Evolutionary conservation across 2,329 filamentous ascomycete species (phyloP), one percentile per base, ranked within the genome.

Genomic region (Beauveria medogensis): DNA sequence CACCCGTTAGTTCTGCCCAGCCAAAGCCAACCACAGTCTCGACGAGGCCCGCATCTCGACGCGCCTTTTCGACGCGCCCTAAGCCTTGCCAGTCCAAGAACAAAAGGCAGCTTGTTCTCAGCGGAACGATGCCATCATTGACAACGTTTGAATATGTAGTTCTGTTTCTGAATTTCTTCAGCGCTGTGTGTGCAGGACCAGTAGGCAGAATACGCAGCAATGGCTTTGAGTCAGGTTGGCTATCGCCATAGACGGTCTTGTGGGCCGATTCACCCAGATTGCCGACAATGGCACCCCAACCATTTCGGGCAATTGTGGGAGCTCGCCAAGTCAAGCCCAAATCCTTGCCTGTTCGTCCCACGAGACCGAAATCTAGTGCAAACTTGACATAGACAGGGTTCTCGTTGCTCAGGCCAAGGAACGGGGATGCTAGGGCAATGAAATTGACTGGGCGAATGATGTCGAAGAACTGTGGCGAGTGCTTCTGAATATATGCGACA

Each of bases 321-420:
- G 93, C 88, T 68, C 91, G 85, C 94, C 94, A 99, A 1, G 92
- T 96, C 63, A 99, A 78, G 24, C 94, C 94, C 9, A 99, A 80
- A 75, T 99, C 94, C 73, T 97, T 91, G 8, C 94, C 94, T 3
- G 94, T 97, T 59, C 93, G 84, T n/a, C 94, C 94, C 16, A 99
- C 93, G 1, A 99, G 81, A 0, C 94, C 94, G 75, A 97, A 96
- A 71, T 99, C 94, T 3, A 99, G 79, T 0, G 94, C 94, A 72
- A 99, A 97, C 69, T 92, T 96, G 73, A 99, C 90, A 71, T 99
- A 99, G 61, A 97, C 81, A 0, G 94, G 94, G 67, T 99, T 99
- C 71, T 99, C 94, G 71, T 99, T 97, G 73, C 93, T 97, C 43
- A 97, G 78, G 0, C 93, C 93, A 1, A 97, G 77, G 66, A 97